These are phyloP conservation scores for Eimeria necatrix DNA, from an alignment of 169 alveolate species.

Conservation along the genomic window DNA sequence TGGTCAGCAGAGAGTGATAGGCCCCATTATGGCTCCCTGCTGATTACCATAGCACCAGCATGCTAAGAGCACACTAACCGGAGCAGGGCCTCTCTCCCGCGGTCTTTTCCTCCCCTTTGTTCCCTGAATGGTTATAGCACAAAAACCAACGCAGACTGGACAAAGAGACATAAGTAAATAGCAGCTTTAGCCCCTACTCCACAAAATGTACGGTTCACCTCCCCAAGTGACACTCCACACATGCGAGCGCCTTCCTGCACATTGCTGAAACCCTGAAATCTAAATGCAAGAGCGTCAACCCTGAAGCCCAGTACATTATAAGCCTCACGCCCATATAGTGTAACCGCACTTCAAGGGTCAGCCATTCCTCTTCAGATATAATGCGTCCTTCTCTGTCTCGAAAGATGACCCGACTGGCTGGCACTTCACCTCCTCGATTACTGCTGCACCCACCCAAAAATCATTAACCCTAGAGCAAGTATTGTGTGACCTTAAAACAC, in stretches of 20 bases:
- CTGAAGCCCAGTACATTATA: neutral
- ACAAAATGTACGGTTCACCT: neutral
- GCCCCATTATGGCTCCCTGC: too few species aligned
- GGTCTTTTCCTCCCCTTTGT: conserved; percentile 57
- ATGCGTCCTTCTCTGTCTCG: conserved; percentile 80
- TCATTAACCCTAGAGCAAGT: neutral
- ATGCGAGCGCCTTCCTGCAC: neutral
- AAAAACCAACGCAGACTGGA: neutral
- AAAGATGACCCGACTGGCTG: conserved; percentile 53
- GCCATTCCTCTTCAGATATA: conserved; percentile 81
- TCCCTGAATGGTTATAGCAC: neutral
- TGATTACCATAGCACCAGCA: too few species aligned
- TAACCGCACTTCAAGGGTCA: conserved; percentile 66
- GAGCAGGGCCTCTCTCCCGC: conserved; percentile 70
- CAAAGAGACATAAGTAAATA: neutral
- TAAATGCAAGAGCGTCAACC: neutral
- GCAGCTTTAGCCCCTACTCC: too few species aligned
- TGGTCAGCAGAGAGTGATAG: too few species aligned
- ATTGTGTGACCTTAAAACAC: too few species aligned
- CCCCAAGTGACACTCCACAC: neutral
- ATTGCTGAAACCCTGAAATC: neutral
- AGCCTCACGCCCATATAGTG: too few species aligned
- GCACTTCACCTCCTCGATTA: neutral
- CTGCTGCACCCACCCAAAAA: neutral
- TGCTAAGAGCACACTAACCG: conserved; percentile 17